Evolutionary conservation across 192 early-diverging fungal genomes (phyloP).

Genomic region (Coemansia sp.): DNA sequence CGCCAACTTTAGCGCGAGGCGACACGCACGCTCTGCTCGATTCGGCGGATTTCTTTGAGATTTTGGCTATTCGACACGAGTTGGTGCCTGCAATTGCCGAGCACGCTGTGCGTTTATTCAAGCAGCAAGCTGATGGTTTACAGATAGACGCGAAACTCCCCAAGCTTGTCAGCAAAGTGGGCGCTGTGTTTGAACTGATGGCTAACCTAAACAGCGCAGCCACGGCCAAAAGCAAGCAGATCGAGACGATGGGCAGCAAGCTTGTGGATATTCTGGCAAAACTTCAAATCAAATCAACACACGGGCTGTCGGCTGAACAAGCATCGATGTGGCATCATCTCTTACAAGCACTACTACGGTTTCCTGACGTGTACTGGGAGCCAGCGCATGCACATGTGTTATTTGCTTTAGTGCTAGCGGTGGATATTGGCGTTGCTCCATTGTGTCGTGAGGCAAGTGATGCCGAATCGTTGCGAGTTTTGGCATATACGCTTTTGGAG

Average conservation of each 20-base stretch:
- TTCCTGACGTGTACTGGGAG: slow-evolving; percentile 37
- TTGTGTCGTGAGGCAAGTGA: slow-evolving; percentile 1
- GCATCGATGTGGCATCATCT: slow-evolving; percentile 25
- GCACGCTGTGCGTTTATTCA: slow-evolving; percentile 9
- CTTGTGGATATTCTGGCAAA: neutral
- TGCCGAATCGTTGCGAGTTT: slow-evolving; percentile 7
- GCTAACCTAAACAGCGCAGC: neutral
- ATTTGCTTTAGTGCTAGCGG: slow-evolving; percentile 26
- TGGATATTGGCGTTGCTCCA: slow-evolving; percentile 20
- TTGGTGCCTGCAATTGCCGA: slow-evolving; percentile 17
- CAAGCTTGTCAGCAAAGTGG: slow-evolving; percentile 1
- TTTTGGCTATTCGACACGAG: slow-evolving; percentile 16
- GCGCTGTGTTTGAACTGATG: neutral
- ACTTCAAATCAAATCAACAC: neutral
- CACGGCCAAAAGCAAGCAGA: neutral
- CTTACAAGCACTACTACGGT: slow-evolving; percentile 17
- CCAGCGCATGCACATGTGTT: slow-evolving; percentile 11
- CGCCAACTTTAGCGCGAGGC: neutral
- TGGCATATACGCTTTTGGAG: slow-evolving; percentile 15
- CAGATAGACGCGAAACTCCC: neutral
- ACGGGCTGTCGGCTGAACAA: slow-evolving; percentile 5
- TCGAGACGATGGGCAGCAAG: neutral
- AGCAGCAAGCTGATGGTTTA: slow-evolving; percentile 2
- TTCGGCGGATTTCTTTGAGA: slow-evolving; percentile 37
- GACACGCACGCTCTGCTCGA: slow-evolving; percentile 17